Evolutionary conservation across 192 early-diverging fungal species (phyloP).

Genomic region (Gamsiella multidivaricata): DNA sequence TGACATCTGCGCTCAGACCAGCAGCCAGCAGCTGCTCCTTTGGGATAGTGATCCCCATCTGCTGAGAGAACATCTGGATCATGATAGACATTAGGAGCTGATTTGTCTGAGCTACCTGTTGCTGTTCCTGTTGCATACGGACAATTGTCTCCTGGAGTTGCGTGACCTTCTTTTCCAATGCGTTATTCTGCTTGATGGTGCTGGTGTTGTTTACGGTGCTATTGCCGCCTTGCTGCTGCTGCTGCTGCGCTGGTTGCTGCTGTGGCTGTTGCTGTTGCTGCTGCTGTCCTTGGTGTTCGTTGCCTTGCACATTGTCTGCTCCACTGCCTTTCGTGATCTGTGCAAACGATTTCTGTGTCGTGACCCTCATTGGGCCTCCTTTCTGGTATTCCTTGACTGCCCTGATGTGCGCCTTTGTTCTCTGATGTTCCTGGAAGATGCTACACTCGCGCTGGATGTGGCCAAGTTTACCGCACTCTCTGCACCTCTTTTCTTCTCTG

Average conservation of each 20-base stretch:
- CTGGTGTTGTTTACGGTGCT: not conserved
- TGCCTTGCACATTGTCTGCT: too few relatives aligned
- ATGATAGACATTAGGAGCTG: not conserved
- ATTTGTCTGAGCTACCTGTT: not conserved
- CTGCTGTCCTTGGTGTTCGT: not conserved
- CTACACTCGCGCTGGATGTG: not conserved
- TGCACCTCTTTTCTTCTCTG: not conserved
- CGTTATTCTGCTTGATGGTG: not conserved
- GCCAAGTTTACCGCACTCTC: not conserved
- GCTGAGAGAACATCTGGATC: not conserved
- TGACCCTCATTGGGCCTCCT: not conserved
- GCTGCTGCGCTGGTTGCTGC: not conserved
- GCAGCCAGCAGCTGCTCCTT: not conserved
- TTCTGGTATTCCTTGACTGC: not conserved
- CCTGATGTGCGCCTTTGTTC: conserved; percentile 1
- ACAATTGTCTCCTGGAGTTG: not conserved
- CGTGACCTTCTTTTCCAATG: not conserved
- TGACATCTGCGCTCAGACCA: not conserved
- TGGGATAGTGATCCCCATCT: not conserved
- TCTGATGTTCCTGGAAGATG: not conserved
- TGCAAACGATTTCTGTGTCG: not conserved
- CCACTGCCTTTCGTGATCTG: not conserved
- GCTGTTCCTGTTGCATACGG: not conserved
- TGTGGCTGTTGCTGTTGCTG: not conserved
- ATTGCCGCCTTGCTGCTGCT: not conserved